Evolutionary conservation across 2,329 filamentous ascomycete genomes (phyloP).

Genomic region (Coniochaeta sp.): DNA sequence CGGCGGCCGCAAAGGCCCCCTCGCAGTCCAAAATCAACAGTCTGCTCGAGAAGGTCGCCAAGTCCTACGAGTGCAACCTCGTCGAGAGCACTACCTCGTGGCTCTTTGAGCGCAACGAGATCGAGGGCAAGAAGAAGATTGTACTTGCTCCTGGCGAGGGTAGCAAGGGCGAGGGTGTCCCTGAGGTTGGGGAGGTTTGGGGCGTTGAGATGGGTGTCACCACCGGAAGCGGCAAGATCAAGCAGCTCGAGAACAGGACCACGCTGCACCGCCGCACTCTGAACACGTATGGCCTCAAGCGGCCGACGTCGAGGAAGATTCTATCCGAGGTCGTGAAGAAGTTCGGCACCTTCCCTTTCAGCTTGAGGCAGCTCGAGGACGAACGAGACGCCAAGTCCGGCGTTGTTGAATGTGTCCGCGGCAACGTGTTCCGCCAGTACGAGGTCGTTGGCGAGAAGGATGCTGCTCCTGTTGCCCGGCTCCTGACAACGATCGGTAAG

Average conservation of each 20-base stretch:
- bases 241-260: conserved; percentile 77
- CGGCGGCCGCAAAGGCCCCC: conserved; percentile 70
- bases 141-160: conserved; percentile 82
- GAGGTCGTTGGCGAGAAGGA: conserved; percentile 95
- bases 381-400: conserved; percentile 94
- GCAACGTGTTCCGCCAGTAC: conserved; percentile 89
- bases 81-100: conserved; percentile 98
- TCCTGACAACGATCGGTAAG: conserved; percentile 90
- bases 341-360: conserved; percentile 97
- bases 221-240: conserved; percentile 88
- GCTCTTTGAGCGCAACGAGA: conserved; percentile 94
- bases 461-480: conserved; percentile 71
- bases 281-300: conserved; percentile 89
- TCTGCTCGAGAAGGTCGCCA: conserved; percentile 84
- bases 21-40: conserved; percentile 81
- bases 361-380: conserved; percentile 90
- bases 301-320: conserved; percentile 85
- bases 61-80: conserved; percentile 83
- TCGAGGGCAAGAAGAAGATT: conserved; percentile 96
- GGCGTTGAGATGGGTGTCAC: conserved; percentile 94
- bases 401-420: conserved; percentile 91
- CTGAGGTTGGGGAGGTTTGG: conserved; percentile 92
- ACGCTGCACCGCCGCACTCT: conserved; percentile 91
- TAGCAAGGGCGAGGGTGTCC: conserved; percentile 81
- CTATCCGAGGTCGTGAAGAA: conserved; percentile 94